These are phyloP conservation scores for Lindgomyces ingoldianus DNA, from an alignment of 495 filamentous ascomycete species.

Conservation along the genomic window DNA sequence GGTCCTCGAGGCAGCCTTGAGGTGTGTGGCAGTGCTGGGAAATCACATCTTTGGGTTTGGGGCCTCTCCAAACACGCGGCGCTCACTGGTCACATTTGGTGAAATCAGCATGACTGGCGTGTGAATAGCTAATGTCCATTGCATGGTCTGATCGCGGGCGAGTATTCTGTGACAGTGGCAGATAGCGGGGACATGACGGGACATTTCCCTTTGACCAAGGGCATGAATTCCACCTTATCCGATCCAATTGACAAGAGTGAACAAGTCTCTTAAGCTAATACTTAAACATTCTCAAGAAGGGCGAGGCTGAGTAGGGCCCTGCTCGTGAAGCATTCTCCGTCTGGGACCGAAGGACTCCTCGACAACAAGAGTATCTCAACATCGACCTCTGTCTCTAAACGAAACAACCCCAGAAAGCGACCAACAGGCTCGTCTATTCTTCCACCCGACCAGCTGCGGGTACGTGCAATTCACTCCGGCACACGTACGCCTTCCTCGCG, in stretches of 20 bases:
- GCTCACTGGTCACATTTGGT: background rate
- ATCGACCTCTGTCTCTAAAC: background rate
- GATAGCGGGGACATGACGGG: background rate
- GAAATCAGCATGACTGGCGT: background rate
- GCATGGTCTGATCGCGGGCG: background rate
- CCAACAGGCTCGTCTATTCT: too few relatives aligned
- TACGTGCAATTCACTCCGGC: background rate
- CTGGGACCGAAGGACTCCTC: background rate
- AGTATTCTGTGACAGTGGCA: conserved; percentile 1
- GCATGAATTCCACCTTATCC: background rate
- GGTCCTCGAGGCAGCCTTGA: conserved; percentile 23
- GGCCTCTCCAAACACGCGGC: background rate
- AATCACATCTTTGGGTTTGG: background rate
- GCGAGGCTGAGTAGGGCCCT: background rate
- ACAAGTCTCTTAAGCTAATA: background rate
- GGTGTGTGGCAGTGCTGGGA: background rate
- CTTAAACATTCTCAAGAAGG: background rate
- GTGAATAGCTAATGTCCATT: background rate
- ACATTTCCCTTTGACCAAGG: background rate
- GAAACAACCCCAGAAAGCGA: background rate
- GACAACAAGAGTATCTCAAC: background rate
- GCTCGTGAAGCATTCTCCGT: conserved; percentile 1
- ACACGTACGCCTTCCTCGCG: background rate
- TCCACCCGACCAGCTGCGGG: too few relatives aligned
- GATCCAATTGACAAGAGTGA: background rate